Evolutionary conservation across 768 basidiomycete genomes (phyloP), one percentile per base, ranked within the genome.

Genomic region (Amyloporia xantha): DNA sequence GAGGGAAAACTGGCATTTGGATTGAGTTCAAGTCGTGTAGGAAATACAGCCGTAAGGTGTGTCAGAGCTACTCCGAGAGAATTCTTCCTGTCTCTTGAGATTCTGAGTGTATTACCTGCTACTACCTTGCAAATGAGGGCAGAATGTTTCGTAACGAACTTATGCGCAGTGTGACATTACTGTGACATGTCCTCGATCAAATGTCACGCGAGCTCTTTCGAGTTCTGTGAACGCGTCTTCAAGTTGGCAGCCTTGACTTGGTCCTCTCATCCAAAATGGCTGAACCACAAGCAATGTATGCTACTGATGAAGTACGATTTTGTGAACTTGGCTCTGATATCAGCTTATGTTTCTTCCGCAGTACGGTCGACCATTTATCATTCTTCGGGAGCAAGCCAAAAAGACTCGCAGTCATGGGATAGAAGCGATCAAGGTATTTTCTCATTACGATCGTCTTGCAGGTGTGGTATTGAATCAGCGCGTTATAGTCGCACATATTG

Each of bases 401-500:
- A 49, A 49, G 48, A 49, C 48, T 33, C 48, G 48, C 48, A 49
- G 41, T 20, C 48, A 49, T 43, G 48, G 48, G 33, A 30, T 49
- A 15, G 48, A 49, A 27, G 48, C 48, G 21, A 49, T 49, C 41
- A 49, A 49, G 41, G 48, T 49, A 36, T 15, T 46, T 12, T 28
- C 15, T 2, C 35, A 25, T 1, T 13, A 4, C 24, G n/a, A n/a
- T n/a, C n/a, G n/a, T n/a, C n/a, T n/a, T n/a, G n/a, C n/a, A n/a
- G n/a, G 17, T 27, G 21, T 6, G 15, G 21, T 33, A 15, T 5
- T 21, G 15, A 15, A 13, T 52, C 54, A 59, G 44, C 36, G 19
- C 53, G 49, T 39, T 50, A 17, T 50, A 92, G 91, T 84, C 87
- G 4, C 94, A 99, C 68, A 98, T 99, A 61, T 83, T 97, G 54